These are phyloP conservation scores for Pholiota molesta DNA, from an alignment of 768 basidiomycete species.

Conservation along the genomic window DNA sequence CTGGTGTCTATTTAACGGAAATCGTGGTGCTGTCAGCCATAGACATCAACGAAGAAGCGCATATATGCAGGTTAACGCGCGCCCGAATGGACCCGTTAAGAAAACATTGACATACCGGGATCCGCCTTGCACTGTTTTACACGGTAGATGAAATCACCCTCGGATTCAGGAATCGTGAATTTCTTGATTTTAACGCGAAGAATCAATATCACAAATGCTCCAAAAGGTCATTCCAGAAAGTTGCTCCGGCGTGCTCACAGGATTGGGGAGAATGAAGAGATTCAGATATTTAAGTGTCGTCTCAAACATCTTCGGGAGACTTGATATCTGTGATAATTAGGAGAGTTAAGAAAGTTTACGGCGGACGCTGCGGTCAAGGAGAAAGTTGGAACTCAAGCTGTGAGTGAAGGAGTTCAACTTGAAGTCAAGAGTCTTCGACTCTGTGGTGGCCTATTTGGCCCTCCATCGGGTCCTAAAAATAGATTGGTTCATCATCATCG, in stretches of 20 bases:
- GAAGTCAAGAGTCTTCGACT: neutral
- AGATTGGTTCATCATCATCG: too few relatives aligned
- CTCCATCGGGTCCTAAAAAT: too few relatives aligned
- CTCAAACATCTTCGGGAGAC: constrained; percentile 1
- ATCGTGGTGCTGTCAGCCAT: neutral
- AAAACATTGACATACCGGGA: neutral
- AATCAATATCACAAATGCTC: neutral
- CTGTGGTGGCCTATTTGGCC: neutral
- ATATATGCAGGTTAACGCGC: neutral
- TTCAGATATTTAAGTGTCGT: constrained; percentile 33
- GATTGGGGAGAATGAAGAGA: constrained; percentile 66
- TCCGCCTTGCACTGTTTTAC: neutral
- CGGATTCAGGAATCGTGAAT: neutral
- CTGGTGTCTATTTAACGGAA: neutral
- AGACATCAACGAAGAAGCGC: neutral
- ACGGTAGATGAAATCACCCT: neutral
- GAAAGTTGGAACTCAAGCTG: neutral
- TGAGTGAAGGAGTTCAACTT: too few relatives aligned
- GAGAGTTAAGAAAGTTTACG: neutral
- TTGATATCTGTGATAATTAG: neutral
- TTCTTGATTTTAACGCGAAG: constrained; percentile 5
- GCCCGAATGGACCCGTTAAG: neutral
- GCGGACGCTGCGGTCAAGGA: neutral
- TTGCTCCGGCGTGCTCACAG: constrained; percentile 27
- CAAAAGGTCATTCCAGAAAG: too few relatives aligned